Base-by-base conservation (phyloP, 2,329 filamentous ascomycete genomes). In the Neofusicoccum kwambonambiense region DNA sequence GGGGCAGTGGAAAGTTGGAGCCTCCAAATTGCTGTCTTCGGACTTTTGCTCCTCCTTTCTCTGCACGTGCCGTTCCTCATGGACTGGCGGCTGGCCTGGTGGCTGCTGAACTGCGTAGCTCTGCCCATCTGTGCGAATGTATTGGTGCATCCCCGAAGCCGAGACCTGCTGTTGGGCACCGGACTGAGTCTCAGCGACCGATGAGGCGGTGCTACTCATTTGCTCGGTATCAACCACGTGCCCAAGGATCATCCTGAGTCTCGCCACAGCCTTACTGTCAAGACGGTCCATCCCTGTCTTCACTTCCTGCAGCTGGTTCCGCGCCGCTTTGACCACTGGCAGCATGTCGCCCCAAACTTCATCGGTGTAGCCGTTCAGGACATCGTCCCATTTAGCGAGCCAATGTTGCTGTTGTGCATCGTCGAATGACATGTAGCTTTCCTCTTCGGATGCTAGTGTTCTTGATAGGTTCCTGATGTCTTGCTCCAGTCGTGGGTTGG, bases 171-270 rank as follows among this genome's bases (percentile, higher is more conserved):
- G 44, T 45, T 51, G 45, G 17, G 35, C 35, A 52, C 45, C 44
- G 7, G 41, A 19, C 22, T 60, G 22, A 15, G 17, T 22, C 22
- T 58, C 19, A 7, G 34, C 44, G 17, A 27, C 19, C 13, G 45
- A 50, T 31, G 60, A 22, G 22, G 60, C 56, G 12, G 41, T 45
- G 17, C n/a, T 44, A 41, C 31, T 52, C 22, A 22, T 22, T 27
- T 51, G 34, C 9, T 17, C 35, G 9, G 44, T 64, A 35, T 68
- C 62, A 4, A 62, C 65, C 12, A 73, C 66, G 52, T 73, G 71
- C 4, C 69, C 68, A 9, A 70, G 45, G 50, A 73, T 70, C 70
- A 73, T 69, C 31, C 67, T 68, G 35, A 73, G 57, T 45, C 71
- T 64, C 41, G 64, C 66, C n/a, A 71, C 64, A 7, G 70, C 65